A percentile compares a stretch with the other conserved stretches of the same genome.
phyloP scores from a whole-genome alignment of 352 stramenopile genomes.

The Globisporangium lucens region DNA sequence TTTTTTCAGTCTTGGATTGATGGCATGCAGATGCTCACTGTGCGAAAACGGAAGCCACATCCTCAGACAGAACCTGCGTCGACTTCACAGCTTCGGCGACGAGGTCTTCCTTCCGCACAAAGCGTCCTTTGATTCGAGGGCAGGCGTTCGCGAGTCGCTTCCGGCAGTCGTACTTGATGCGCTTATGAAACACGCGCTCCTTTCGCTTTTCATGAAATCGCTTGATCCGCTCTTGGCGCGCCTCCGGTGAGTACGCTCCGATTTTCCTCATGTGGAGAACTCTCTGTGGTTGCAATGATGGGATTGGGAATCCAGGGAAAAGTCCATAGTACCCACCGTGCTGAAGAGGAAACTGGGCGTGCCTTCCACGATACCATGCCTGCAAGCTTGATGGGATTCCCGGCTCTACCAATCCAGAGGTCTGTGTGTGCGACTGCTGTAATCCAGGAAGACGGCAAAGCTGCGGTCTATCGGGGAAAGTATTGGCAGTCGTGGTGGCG shows the following conservation, averaged over 20 bases:
- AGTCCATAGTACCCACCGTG: background rate
- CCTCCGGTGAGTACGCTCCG: slow-evolving; percentile 55
- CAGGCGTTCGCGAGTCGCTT: slow-evolving; percentile 67
- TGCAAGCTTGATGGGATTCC: background rate
- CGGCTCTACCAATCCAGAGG: background rate
- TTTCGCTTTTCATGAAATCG: slow-evolving; percentile 78
- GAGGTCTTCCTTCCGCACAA: slow-evolving; percentile 37
- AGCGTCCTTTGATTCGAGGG: slow-evolving; percentile 68
- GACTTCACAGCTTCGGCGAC: background rate
- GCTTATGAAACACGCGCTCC: slow-evolving; percentile 64
- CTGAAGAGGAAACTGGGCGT: background rate
- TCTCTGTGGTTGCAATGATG: background rate
- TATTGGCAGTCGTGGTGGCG: background rate
- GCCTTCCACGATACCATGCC: background rate
- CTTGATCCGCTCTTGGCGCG: slow-evolving; percentile 47
- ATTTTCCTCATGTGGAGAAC: slow-evolving; percentile 34
- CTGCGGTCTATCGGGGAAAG: background rate
- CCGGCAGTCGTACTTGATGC: slow-evolving; percentile 71
- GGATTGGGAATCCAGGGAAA: background rate
- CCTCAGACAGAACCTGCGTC: background rate
- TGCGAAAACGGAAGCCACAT: too few relatives aligned
- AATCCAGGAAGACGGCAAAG: slow-evolving; percentile 7
- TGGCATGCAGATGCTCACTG: background rate
- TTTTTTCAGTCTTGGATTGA: background rate
- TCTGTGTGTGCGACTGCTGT: background rate